Base-by-base conservation (phyloP, 2,329 filamentous ascomycete species). In the Colletotrichum liaoningense region DNA sequence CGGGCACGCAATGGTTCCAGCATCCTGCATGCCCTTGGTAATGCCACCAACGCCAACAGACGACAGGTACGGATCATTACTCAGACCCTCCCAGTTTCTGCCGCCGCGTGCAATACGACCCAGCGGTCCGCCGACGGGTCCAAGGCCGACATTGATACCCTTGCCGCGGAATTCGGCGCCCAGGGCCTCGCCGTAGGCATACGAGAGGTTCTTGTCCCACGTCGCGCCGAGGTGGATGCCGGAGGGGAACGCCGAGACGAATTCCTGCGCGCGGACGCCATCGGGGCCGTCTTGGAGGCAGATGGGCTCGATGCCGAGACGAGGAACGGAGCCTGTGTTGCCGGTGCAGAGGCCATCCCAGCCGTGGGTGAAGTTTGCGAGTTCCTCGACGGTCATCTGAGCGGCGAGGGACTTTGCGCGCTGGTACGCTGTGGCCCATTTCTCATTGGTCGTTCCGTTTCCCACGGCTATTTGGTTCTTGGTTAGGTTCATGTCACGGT, bases 71-170 rank as follows among this genome's bases (percentile, higher is more conserved):
- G 93, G 92, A 77, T 94, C 93, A 7, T 92, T 90, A 1, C 90
- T 88, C 46, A 81, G 76, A 11, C 89, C 89, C 79, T 92, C 90
- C 89, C 91, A 93, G 74, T 92, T 92, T 65, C 92, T 84, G 0
- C 92, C 92, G 60, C 89, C 88, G 26, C 86, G 84, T 1, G 90
- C 88, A 60, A 91, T 85, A 2, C 91, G 86, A 11, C 92, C 92
- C 0, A 92, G 79, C 0, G 92, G 91, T 0, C 91, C 91, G 71
- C 94, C 91, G 0, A 94, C 94, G 2, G 95, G 95, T 0, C 94
- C 95, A 11, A 97, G 87, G 69, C 93, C 88, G 16, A 97, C 88
- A 79, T 97, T 93, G 38, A 95, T 90, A 62, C 95, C 95, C 81
- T 97, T 97, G 55, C 83, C 89, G 74, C 88, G 89, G 80, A 94